A percentile compares a stretch with the other conserved stretches of the same genome.
phyloP scores from a whole-genome alignment of 305 asterid genomes.

The Striga hermonthica region DNA sequence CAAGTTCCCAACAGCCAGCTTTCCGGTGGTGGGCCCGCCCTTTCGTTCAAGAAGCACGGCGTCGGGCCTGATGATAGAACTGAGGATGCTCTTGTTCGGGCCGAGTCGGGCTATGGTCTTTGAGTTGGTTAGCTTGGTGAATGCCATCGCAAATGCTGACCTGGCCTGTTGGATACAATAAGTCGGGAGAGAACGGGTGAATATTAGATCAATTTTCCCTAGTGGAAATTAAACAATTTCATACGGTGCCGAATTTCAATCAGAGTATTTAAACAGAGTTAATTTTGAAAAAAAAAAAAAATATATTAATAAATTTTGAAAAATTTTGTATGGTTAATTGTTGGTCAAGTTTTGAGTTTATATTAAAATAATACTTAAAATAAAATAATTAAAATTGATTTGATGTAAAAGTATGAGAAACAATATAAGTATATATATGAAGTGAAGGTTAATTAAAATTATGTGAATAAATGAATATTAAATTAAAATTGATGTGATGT shows the following conservation, averaged over 20 bases:
- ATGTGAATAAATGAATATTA: no score
- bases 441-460: no score
- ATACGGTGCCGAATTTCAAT: no score
- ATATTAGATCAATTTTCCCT: no score
- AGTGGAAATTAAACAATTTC: neutral
- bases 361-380: no score
- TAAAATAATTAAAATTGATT: no score
- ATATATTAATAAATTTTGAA: neutral
- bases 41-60: conserved; percentile 73
- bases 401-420: no score
- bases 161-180: conserved; percentile 51
- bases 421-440: no score
- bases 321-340: no score
- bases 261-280: neutral
- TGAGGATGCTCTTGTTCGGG: conserved; percentile 70
- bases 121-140: conserved; percentile 57
- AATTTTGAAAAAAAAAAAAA: neutral
- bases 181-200: neutral
- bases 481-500: no score
- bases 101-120: conserved; percentile 58
- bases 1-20: conserved; percentile 41
- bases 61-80: conserved; percentile 81
- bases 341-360: no score
- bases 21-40: conserved; percentile 59
- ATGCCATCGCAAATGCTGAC: conserved; percentile 92